Percentiles rank a stretch among this genome's conserved stretches.
phyloP scores from a whole-genome alignment of 208 protist genomes.

The Naegleria lovaniensis region DNA sequence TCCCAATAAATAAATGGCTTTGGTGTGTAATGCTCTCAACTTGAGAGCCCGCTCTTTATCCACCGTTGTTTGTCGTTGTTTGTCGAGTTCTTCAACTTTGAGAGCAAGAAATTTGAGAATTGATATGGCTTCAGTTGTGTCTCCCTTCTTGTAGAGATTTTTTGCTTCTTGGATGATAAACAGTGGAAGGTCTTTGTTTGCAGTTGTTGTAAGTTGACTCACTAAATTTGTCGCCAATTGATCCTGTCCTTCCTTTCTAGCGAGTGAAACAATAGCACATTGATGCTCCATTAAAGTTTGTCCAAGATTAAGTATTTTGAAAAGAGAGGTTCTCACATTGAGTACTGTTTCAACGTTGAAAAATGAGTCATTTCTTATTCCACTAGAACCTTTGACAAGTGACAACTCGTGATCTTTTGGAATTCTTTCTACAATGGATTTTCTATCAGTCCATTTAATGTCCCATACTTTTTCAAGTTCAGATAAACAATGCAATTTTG shows the following conservation, averaged over 20 bases:
- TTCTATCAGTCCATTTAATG: neutral
- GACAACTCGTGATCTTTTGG: neutral
- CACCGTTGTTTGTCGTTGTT: neutral
- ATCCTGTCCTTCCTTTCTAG: conserved; percentile 1
- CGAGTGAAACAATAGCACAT: neutral
- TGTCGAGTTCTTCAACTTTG: neutral
- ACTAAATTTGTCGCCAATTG: neutral
- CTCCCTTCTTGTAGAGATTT: neutral
- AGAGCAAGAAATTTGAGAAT: neutral
- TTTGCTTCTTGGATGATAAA: conserved; percentile 10
- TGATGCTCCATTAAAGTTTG: neutral
- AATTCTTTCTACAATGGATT: neutral
- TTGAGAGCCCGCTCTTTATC: neutral
- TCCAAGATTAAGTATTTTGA: neutral
- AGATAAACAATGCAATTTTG: conserved; percentile 1
- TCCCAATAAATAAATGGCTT: neutral
- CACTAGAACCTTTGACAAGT: neutral
- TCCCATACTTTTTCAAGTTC: conserved; percentile 11
- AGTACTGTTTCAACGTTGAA: neutral
- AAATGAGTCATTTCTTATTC: neutral
- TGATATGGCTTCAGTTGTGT: neutral
- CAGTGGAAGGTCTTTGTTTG: neutral
- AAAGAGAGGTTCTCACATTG: neutral
- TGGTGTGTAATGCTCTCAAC: neutral
- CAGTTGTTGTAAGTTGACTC: neutral